Base-by-base conservation (phyloP, 768 basidiomycete genomes). In the Lactifluus pinguis region DNA sequence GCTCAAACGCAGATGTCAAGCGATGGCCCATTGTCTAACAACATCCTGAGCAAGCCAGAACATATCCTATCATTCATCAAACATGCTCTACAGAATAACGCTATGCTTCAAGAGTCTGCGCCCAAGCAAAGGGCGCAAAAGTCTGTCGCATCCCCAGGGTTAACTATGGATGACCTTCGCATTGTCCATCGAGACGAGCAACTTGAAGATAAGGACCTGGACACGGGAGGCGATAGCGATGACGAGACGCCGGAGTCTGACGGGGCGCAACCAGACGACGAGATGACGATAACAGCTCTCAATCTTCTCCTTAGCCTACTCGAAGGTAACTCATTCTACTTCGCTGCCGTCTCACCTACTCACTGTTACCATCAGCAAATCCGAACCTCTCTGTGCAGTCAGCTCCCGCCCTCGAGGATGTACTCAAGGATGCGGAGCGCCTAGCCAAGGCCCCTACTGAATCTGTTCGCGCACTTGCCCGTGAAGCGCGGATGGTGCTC, bases 51-150 rank as follows among this genome's bases (percentile, higher is more conserved):
- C 48, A 81, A 86, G 60, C 87, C 90, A 0, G 79, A 79, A 10
- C 84, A 94, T 59, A 79, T 95, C 10, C 71, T 98, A n/a, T 76
- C 80, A 2, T 97, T 97, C 69, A 78, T 98, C 29, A 87, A 86
- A 57, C 84, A 91, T 60, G 87, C 88, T 1, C 74, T 97, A 5
- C 82, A 84, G 51, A 73, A 29, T 51, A 29, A 59, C 38, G 34
- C 54, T 47, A 3, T n/a, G n/a, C 45, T 47, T 47, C 34, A 65
- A 63, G 60, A 60, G n/a, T 7, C 56, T 55, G 57, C 55, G 56
- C 10, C 39, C 19, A 45, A 59, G 41, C 32, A 38, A 57, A 30
- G 21, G 8, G 14, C 53, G 19, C 41, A 51, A 34, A 34, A 54
- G 38, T 30, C 39, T 49, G 38, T 57, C 49, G 19, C n/a, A 13